Evolutionary conservation across 2,329 filamentous ascomycete genomes (phyloP), one percentile per base, ranked within the genome.

Genomic region (Ceratocystis papillata): DNA sequence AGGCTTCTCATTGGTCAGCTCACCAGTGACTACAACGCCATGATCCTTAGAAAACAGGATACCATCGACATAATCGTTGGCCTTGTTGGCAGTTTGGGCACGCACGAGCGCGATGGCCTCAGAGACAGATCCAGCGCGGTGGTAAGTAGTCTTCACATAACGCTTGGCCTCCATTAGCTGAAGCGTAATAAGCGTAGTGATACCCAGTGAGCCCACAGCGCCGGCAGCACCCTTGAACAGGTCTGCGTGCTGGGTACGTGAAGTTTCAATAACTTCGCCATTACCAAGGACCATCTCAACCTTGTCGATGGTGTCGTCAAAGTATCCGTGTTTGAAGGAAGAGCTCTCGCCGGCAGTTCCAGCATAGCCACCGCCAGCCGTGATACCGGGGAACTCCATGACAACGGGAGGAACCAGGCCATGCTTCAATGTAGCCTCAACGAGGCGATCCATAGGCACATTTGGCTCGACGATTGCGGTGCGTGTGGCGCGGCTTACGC

Each of bases 301-400:
- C 63, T 77, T 77, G 60, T 79, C 79, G 68, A 89, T 79, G 0
- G 81, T 87, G 53, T 82, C 79, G 72, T 89, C 83, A 72, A 90
- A 89, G 75, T 87, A 88, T 50, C 87, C 87, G 72, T 88, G 81
- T 67, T 80, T 80, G 76, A 89, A 90, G 20, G 81, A 84, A 69
- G 80, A 84, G 75, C 83, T 87, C 77, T 90, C 87, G 30, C 87
- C 87, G 0, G 85, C 83, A 0, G 86, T 88, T 8, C 87, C 87
- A 0, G 86, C 84, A 73, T 83, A 89, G 3, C 86, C 87, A 48
- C 87, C 87, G 28, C 87, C 87, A 1, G 83, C 85, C 0, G 87
- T 90, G 74, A 90, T 90, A 44, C 87, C 87, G 0, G 86, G 87
- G 70, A 89, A 90, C 73, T 89, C 87, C 84, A 88, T 88, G 28